A percentile compares a stretch with the other conserved stretches of the same genome.
These are phyloP conservation scores for Styphnolobium japonicum DNA, from an alignment of 306 rosid species.

Conservation along the genomic window DNA sequence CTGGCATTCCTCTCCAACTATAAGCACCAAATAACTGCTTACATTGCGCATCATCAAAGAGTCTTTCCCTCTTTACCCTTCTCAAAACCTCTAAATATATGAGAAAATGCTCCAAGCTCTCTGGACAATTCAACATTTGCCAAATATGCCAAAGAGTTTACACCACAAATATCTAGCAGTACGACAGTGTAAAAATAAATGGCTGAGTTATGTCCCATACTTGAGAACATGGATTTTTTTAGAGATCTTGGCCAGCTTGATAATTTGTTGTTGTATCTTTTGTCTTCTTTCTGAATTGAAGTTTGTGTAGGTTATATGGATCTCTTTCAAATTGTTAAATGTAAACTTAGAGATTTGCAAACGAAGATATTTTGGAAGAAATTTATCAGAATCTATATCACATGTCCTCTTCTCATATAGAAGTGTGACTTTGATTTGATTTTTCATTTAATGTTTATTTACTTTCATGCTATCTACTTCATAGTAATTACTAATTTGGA, in stretches of 20 bases:
- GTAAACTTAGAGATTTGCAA: not conserved
- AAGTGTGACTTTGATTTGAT: not conserved
- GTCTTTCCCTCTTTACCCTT: not conserved
- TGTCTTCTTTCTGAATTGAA: not conserved
- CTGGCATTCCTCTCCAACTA: not conserved
- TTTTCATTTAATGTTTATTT: not conserved
- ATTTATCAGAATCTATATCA: not conserved
- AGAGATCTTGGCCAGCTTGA: not conserved
- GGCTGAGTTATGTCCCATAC: not conserved
- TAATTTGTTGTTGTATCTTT: not conserved
- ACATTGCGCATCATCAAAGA: not conserved
- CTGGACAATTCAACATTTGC: not conserved
- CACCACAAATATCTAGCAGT: no score
- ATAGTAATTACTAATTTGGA: not conserved
- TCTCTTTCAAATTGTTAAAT: not conserved
- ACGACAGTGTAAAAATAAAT: no score
- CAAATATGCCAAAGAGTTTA: no score
- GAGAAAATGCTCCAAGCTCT: not conserved
- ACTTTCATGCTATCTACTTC: not conserved
- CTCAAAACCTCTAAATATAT: not conserved
- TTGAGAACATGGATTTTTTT: not conserved
- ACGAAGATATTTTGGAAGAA: not conserved
- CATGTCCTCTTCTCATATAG: not conserved
- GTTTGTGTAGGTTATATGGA: not conserved
- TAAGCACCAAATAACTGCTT: not conserved